phyloP scores from a whole-genome alignment of 2,329 filamentous ascomycete species.

The Scorias spongiosa region DNA sequence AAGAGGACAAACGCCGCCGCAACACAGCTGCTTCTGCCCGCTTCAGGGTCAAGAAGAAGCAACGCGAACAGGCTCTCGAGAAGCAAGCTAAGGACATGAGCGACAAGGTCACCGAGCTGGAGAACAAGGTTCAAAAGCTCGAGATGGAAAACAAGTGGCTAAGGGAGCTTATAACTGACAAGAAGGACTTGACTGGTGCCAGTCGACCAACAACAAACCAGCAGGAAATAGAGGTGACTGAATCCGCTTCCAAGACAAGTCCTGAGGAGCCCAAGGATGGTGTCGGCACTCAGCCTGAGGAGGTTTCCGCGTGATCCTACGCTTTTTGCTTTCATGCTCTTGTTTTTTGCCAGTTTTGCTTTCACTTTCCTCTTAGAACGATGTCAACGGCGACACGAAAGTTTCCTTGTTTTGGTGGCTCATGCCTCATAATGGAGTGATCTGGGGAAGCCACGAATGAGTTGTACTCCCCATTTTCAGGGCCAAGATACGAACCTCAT shows the following conservation, averaged over 20 bases:
- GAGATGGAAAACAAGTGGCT: slow-evolving; percentile 40
- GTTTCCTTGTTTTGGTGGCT: too few species aligned
- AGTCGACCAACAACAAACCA: neutral
- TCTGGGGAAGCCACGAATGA: too few species aligned
- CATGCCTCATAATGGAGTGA: too few species aligned
- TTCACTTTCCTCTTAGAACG: too few species aligned
- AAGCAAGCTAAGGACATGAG: slow-evolving; percentile 36
- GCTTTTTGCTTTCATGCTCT: too few species aligned
- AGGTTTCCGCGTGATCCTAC: too few species aligned
- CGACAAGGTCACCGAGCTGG: slow-evolving; percentile 30
- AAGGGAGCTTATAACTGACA: slow-evolving; percentile 36
- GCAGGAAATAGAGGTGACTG: neutral
- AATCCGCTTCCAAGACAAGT: neutral
- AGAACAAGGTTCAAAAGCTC: slow-evolving; percentile 32
- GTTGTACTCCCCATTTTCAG: too few species aligned
- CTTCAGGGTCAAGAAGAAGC: slow-evolving; percentile 42
- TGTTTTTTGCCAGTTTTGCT: too few species aligned
- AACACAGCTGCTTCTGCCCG: slow-evolving; percentile 38
- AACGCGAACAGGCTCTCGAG: slow-evolving; percentile 37
- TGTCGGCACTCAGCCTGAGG: neutral
- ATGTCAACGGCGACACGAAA: too few species aligned
- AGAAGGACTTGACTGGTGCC: slow-evolving; percentile 19
- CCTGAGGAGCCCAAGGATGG: neutral
- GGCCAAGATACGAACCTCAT: too few species aligned
- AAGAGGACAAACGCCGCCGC: slow-evolving; percentile 38